Conservation (phyloP, 2,329 filamentous ascomycete genomes). For the Sporothrix pallida region DNA sequence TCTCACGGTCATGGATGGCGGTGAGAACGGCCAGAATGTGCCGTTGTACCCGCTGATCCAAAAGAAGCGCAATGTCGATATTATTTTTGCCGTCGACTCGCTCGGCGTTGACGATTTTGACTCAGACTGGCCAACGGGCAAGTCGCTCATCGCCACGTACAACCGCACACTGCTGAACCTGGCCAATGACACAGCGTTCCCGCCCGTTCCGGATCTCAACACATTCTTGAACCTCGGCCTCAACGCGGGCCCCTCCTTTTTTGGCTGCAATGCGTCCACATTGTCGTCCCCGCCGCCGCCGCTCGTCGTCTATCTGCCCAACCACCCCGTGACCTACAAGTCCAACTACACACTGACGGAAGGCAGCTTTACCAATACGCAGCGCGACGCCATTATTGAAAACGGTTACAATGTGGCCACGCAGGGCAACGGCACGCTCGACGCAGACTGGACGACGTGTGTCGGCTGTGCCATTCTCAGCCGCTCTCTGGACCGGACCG, state of each 20-base stretch:
- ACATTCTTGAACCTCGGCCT: background rate
- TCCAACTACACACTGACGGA: background rate
- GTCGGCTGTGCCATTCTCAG: background rate
- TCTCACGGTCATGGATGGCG: background rate
- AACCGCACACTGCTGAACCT: slow-evolving; percentile 6
- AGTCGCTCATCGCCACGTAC: background rate
- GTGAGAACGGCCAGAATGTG: slow-evolving; percentile 9
- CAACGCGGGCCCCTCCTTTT: background rate
- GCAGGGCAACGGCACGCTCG: background rate
- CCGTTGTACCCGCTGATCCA: slow-evolving; percentile 11
- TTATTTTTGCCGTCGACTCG: background rate
- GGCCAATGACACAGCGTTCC: slow-evolving; percentile 5
- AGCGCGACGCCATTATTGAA: background rate
- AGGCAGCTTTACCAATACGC: background rate
- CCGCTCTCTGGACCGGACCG: background rate
- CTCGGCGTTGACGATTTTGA: background rate
- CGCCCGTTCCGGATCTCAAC: background rate
- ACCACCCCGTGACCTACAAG: slow-evolving; percentile 2
- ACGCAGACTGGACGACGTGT: slow-evolving; percentile 6
- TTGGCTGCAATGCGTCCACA: background rate
- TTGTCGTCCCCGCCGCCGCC: background rate
- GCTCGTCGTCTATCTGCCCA: slow-evolving; percentile 1
- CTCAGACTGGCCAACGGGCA: background rate
- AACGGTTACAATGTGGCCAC: slow-evolving; percentile 3
- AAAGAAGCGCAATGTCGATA: background rate